phyloP scores from a whole-genome alignment of 306 rosid genomes.

The Sicyos edulis region DNA sequence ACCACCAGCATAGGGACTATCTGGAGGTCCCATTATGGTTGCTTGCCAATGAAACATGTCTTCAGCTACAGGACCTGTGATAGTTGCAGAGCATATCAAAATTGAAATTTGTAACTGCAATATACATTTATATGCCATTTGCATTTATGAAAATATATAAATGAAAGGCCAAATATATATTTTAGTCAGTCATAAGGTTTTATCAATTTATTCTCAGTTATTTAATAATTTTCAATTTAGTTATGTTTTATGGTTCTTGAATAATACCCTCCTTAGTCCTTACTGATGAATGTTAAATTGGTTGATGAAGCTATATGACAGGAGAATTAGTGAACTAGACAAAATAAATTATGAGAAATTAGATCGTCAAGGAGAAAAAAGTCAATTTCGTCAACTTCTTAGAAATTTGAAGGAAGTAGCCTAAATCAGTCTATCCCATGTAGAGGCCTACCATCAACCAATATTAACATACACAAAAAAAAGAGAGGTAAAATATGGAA shows the following conservation, averaged over 20 bases:
- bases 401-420: background rate
- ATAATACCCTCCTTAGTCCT: background rate
- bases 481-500: too few relatives aligned
- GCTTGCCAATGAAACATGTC: conserved; percentile 78
- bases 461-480: background rate
- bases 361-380: too few relatives aligned
- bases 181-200: background rate
- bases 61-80: conserved; percentile 63
- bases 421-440: background rate
- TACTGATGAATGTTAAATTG: background rate
- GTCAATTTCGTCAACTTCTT: background rate
- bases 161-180: background rate
- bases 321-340: too few relatives aligned
- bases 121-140: background rate
- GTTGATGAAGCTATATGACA: background rate
- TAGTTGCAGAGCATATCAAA: background rate
- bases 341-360: too few relatives aligned
- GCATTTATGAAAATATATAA: background rate
- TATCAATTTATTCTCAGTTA: background rate
- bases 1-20: conserved; percentile 70
- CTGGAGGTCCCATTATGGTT: conserved; percentile 74
- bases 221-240: background rate
- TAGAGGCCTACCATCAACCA: background rate
- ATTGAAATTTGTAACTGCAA: background rate
- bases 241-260: background rate